Percentiles rank a stretch among this genome's conserved stretches.
Evolutionary conservation across 192 early-diverging fungal genomes (phyloP).

Genomic region (Entomortierella parvispora): DNA sequence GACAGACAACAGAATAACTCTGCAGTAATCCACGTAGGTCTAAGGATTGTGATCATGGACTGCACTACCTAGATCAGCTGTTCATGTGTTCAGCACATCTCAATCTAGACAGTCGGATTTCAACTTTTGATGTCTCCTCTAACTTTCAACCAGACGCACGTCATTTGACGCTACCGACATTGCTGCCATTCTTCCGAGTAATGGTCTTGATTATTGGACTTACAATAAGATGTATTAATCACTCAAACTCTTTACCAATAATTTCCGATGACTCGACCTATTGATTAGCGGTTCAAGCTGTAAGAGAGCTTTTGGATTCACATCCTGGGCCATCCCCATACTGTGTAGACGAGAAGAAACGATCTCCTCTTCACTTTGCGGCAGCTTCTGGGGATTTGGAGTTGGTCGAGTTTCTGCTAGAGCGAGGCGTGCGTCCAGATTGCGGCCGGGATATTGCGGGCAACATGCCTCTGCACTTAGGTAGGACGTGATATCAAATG

Average conservation of each 20-base stretch:
- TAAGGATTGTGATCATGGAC: no score
- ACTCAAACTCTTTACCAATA: not conserved
- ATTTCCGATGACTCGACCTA: not conserved
- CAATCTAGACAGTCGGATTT: no score
- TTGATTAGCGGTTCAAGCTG: constrained; percentile 40
- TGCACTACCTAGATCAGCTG: no score
- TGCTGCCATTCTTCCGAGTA: no score
- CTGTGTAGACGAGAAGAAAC: constrained; percentile 50
- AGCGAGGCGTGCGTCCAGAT: constrained; percentile 44
- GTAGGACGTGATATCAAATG: constrained; percentile 10
- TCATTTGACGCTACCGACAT: no score
- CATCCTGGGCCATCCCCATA: constrained; percentile 48
- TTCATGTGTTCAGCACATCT: no score
- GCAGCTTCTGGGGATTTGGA: constrained; percentile 47
- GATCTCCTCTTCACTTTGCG: constrained; percentile 48
- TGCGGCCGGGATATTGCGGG: constrained; percentile 50
- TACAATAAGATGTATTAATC: no score
- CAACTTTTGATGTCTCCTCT: no score
- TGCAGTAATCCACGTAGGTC: no score
- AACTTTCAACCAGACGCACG: no score
- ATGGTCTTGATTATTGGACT: no score
- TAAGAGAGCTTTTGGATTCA: constrained; percentile 37
- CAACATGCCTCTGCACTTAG: constrained; percentile 47
- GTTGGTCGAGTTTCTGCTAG: constrained; percentile 43
- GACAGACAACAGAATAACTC: no score